A percentile compares a stretch with the other conserved stretches of the same genome.
These are phyloP conservation scores for Phytopythium helicoides DNA, from an alignment of 352 stramenopile species.

Conservation along the genomic window DNA sequence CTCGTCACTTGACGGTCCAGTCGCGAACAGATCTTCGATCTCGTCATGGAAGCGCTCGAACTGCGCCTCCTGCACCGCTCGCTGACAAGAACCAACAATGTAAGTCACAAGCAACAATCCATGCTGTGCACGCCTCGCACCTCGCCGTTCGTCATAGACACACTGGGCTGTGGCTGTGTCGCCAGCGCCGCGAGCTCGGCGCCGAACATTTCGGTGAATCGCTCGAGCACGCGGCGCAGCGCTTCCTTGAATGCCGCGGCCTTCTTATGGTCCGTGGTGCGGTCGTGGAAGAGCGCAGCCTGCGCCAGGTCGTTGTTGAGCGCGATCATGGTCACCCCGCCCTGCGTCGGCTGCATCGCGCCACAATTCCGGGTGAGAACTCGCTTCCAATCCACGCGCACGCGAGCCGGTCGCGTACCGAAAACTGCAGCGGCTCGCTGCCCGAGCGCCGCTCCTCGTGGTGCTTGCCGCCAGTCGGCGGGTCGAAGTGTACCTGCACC, in stretches of 20 bases:
- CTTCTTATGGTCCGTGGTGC: constrained; percentile 46
- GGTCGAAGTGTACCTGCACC: constrained; percentile 69
- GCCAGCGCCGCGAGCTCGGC: constrained; percentile 45
- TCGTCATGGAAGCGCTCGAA: constrained; percentile 14
- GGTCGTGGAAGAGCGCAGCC: constrained; percentile 77
- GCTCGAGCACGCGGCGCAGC: constrained; percentile 47
- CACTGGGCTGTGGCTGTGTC: constrained; percentile 39
- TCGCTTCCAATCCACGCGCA: too few species aligned
- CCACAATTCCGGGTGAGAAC: too few species aligned
- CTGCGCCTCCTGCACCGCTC: constrained; percentile 9
- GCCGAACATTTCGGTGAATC: constrained; percentile 42
- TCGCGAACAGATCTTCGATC: neutral
- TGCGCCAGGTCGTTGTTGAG: constrained; percentile 58
- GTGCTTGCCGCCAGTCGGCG: constrained; percentile 23
- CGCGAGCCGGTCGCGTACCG: too few species aligned
- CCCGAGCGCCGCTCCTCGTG: constrained; percentile 11
- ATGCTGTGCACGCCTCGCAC: constrained; percentile 4
- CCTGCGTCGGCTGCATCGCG: constrained; percentile 30
- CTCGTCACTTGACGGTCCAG: neutral
- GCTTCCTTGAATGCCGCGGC: constrained; percentile 50
- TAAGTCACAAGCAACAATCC: too few species aligned
- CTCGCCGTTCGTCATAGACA: constrained; percentile 23
- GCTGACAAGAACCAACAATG: constrained; percentile 14
- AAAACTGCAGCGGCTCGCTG: constrained; percentile 23
- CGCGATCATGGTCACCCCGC: constrained; percentile 73